These are phyloP conservation scores for Corymbia calophylla DNA, from an alignment of 441 rosid species.

Conservation along the genomic window DNA sequence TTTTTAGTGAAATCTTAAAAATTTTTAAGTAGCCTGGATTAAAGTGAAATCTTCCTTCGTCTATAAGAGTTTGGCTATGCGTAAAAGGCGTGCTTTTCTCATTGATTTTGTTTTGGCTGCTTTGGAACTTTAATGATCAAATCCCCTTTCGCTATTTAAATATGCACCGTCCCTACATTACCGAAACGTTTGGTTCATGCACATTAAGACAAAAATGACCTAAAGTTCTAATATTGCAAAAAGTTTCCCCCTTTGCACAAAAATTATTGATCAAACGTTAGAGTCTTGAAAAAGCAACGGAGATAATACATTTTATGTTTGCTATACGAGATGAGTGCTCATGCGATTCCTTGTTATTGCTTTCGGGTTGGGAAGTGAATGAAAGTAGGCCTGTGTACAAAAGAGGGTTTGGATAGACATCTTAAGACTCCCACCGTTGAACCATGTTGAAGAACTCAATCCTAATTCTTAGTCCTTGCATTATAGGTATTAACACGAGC, in stretches of 20 bases:
- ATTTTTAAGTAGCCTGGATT: background rate
- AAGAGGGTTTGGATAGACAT: too few relatives aligned
- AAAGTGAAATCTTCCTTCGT: background rate
- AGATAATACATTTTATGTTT: too few relatives aligned
- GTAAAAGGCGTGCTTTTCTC: background rate
- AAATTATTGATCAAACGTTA: too few relatives aligned
- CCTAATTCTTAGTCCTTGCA: too few relatives aligned
- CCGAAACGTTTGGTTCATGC: background rate
- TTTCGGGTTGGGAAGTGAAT: background rate
- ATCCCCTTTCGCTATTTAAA: background rate
- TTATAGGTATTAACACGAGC: too few relatives aligned
- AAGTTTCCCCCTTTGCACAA: too few relatives aligned
- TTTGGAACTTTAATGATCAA: background rate
- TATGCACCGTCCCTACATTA: background rate
- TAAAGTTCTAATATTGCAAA: too few relatives aligned
- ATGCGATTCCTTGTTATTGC: background rate
- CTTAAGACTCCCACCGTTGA: too few relatives aligned
- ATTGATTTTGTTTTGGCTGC: background rate
- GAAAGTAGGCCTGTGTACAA: background rate
- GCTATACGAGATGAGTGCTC: background rate
- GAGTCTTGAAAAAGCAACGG: too few relatives aligned
- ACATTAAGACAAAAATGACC: too few relatives aligned
- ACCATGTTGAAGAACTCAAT: too few relatives aligned
- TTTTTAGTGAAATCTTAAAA: too few relatives aligned
- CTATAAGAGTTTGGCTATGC: background rate